phyloP scores from a whole-genome alignment of 2,329 filamentous ascomycete species.

The Penicillium nordicum region DNA sequence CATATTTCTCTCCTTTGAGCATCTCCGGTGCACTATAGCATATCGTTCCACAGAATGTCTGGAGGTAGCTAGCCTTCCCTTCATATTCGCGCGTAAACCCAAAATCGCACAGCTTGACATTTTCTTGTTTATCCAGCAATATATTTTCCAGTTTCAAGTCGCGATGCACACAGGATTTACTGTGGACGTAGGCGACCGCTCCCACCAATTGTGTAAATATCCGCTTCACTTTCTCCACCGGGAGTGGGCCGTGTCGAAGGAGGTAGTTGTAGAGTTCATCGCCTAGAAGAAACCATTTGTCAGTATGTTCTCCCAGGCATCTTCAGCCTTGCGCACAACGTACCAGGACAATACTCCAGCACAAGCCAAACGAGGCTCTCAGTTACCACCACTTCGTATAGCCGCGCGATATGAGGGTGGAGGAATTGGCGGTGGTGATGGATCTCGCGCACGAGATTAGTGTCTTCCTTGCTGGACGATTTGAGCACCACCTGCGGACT shows the following conservation, averaged over 20 bases:
- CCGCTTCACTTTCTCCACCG: conserved; percentile 83
- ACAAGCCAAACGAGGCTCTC: conserved; percentile 94
- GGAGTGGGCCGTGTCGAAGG: conserved; percentile 77
- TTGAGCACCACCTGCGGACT: conserved; percentile 83
- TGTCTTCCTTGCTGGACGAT: conserved; percentile 91
- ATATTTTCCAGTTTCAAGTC: conserved; percentile 97
- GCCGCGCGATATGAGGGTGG: conserved; percentile 90
- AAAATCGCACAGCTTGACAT: conserved; percentile 97
- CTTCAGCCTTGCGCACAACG: conserved; percentile 1
- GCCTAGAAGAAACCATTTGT: conserved; percentile 50
- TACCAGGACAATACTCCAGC: conserved; percentile 92
- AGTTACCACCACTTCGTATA: conserved; percentile 98
- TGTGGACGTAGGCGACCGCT: conserved; percentile 91
- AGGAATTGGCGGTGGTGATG: conserved; percentile 98
- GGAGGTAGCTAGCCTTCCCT: conserved; percentile 86
- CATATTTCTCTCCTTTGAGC: conserved; percentile 97
- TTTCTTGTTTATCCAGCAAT: conserved; percentile 90
- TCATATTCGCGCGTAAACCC: conserved; percentile 98
- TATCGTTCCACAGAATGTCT: conserved; percentile 96
- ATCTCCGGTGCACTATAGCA: conserved; percentile 98
- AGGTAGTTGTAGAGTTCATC: conserved; percentile 98
- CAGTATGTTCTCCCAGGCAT: not conserved
- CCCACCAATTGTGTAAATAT: conserved; percentile 95
- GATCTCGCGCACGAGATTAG: conserved; percentile 94
- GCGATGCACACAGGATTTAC: conserved; percentile 91